A percentile compares a stretch with the other conserved stretches of the same genome.
phyloP scores from a whole-genome alignment of 805 yeast genomes.

The Yarrowia phangngaensis region DNA sequence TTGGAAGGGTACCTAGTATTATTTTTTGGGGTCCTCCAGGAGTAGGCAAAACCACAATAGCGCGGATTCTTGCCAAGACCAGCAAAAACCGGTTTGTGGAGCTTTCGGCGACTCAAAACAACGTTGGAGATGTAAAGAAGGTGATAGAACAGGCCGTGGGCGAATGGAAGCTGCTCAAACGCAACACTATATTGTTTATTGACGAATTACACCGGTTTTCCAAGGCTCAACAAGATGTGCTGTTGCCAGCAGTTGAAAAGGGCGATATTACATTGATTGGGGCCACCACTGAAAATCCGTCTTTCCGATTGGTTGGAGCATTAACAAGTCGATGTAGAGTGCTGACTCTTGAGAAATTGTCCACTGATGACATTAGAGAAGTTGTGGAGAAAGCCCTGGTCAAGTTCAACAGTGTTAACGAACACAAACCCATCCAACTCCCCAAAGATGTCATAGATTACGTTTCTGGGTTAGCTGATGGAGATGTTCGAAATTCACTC shows the following conservation, averaged over 20 bases:
- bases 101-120: conserved; percentile 76
- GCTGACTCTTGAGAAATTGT: conserved; percentile 59
- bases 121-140: conserved; percentile 60
- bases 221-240: conserved; percentile 80
- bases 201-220: conserved; percentile 92
- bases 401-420: conserved; percentile 55
- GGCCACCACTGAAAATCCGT: conserved; percentile 97
- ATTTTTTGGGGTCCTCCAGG: conserved; percentile 96
- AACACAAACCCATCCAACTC: conserved; percentile 42
- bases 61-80: conserved; percentile 57
- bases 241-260: conserved; percentile 76
- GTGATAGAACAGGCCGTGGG: conserved; percentile 52
- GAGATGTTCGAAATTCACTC: conserved; percentile 83
- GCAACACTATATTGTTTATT: conserved; percentile 69
- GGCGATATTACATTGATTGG: conserved; percentile 76
- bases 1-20: conserved; percentile 62
- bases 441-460: conserved; percentile 58
- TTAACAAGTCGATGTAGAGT: conserved; percentile 79
- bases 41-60: conserved; percentile 82
- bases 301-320: conserved; percentile 76
- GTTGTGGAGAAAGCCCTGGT: conserved; percentile 59
- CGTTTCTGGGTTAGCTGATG: conserved; percentile 70
- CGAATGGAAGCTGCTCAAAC: conserved; percentile 47
- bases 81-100: conserved; percentile 56
- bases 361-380: conserved; percentile 46